These are phyloP conservation scores for Avena eriantha DNA, from an alignment of 176 grass and related monocot species.

Conservation along the genomic window DNA sequence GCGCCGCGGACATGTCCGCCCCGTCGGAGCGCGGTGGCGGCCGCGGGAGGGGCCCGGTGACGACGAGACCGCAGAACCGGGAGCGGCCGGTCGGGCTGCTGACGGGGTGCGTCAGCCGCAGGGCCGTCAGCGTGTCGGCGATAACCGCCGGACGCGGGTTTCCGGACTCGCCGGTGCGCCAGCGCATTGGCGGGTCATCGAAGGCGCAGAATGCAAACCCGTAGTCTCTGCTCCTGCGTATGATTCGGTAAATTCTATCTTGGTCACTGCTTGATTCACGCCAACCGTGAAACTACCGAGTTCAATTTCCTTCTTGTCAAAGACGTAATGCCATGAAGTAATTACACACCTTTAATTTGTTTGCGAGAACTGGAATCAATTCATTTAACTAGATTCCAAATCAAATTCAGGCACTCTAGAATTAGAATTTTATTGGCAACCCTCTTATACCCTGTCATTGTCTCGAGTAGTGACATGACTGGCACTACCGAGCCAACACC, in stretches of 20 bases:
- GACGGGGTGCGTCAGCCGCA: slow-evolving; percentile 71
- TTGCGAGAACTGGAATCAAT: no score
- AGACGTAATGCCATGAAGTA: no score
- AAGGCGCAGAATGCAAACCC: background rate
- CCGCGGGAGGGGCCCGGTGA: background rate
- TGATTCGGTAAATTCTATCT: background rate
- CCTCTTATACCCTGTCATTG: no score
- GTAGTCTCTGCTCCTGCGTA: background rate
- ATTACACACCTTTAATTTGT: no score
- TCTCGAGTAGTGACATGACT: no score
- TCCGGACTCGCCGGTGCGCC: slow-evolving; percentile 13
- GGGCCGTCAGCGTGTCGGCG: slow-evolving; percentile 59
- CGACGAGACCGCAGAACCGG: background rate
- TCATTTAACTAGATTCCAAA: no score
- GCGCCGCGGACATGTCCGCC: slow-evolving; percentile 54
- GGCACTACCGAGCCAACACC: no score
- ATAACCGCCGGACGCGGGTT: background rate
- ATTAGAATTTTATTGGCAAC: no score
- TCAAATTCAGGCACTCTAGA: no score
- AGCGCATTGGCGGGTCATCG: background rate
- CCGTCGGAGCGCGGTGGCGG: slow-evolving; percentile 46
- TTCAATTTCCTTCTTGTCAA: background rate
- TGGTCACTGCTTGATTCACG: background rate
- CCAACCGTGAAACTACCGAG: background rate
- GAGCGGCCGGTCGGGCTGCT: slow-evolving; percentile 54